Evolutionary conservation across 768 basidiomycete species (phyloP).

Genomic region (Phanerodontia chrysosporium): DNA sequence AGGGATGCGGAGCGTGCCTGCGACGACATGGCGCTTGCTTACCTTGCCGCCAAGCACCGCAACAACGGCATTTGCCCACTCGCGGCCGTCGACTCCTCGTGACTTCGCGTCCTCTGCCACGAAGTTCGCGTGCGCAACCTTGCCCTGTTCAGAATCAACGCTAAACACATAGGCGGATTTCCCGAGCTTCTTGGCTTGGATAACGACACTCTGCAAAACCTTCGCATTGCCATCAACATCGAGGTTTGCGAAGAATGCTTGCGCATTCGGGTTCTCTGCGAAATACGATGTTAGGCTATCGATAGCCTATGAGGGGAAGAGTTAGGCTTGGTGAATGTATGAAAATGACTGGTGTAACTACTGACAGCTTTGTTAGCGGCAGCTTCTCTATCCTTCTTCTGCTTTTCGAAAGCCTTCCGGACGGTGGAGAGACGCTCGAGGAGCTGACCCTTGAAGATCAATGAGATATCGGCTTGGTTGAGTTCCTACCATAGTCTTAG

Average conservation of each 20-base stretch:
- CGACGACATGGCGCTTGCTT: constrained; percentile 12
- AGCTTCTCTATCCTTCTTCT: constrained; percentile 76
- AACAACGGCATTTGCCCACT: constrained; percentile 79
- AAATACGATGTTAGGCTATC: constrained; percentile 73
- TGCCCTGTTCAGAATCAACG: constrained; percentile 60
- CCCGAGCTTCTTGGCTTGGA: constrained; percentile 72
- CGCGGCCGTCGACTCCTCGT: constrained; percentile 74
- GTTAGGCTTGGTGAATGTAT: too few species aligned
- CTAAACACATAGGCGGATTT: constrained; percentile 91
- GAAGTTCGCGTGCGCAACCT: constrained; percentile 85
- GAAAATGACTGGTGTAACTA: background rate
- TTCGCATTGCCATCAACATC: constrained; percentile 85
- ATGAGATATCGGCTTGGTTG: constrained; percentile 83
- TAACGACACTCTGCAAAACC: constrained; percentile 70
- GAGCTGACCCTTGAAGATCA: constrained; percentile 75
- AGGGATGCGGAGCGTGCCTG: background rate
- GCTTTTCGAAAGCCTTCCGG: constrained; percentile 82
- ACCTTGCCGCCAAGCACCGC: constrained; percentile 91
- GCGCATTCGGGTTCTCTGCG: constrained; percentile 64
- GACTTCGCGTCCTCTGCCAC: constrained; percentile 60
- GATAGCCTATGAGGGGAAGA: constrained; percentile 35
- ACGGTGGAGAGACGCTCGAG: constrained; percentile 67
- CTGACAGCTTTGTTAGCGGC: constrained; percentile 72
- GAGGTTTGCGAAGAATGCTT: constrained; percentile 66
- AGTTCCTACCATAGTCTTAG: constrained; percentile 60